Percentiles rank a stretch among this genome's conserved stretches.
These are phyloP conservation scores for Pseudozyma hubeiensis DNA, from an alignment of 1,284 basidiomycete genomes.

Conservation along the genomic window DNA sequence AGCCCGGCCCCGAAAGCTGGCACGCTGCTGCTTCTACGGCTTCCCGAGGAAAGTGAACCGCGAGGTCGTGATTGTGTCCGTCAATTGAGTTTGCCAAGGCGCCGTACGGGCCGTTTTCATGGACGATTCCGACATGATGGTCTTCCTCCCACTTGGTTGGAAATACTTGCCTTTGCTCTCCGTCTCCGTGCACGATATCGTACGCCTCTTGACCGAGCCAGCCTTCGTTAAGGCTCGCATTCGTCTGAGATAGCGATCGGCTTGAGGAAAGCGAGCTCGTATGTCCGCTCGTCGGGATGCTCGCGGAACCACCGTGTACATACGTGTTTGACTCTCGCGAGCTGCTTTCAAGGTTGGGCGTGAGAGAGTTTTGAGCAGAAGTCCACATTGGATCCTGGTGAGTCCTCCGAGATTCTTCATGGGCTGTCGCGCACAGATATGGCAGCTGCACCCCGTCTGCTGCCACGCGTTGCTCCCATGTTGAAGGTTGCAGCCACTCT, in stretches of 20 bases:
- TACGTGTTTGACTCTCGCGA: neutral
- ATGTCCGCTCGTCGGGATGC: slow-evolving; percentile 1
- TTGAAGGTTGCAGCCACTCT: neutral
- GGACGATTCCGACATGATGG: no score
- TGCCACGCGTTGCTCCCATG: no score
- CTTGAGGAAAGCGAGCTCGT: slow-evolving; percentile 14
- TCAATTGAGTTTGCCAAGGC: no score
- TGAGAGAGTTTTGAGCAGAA: neutral
- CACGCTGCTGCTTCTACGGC: neutral
- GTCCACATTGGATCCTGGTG: slow-evolving; percentile 23
- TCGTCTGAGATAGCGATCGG: slow-evolving; percentile 15
- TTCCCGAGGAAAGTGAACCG: neutral
- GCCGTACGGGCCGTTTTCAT: no score
- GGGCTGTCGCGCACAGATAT: no score
- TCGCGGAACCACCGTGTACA: slow-evolving; percentile 1
- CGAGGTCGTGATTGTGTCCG: neutral
- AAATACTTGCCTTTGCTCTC: no score
- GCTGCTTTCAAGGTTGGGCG: neutral
- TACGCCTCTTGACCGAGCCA: slow-evolving; percentile 3
- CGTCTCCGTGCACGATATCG: neutral
- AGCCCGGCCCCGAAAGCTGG: neutral
- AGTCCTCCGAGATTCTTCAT: neutral
- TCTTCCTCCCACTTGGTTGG: no score
- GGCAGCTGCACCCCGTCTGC: no score
- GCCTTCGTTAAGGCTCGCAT: slow-evolving; percentile 7